These are phyloP conservation scores for Cochlearia excelsa DNA, from an alignment of 345 rosid genomes.

Conservation along the genomic window DNA sequence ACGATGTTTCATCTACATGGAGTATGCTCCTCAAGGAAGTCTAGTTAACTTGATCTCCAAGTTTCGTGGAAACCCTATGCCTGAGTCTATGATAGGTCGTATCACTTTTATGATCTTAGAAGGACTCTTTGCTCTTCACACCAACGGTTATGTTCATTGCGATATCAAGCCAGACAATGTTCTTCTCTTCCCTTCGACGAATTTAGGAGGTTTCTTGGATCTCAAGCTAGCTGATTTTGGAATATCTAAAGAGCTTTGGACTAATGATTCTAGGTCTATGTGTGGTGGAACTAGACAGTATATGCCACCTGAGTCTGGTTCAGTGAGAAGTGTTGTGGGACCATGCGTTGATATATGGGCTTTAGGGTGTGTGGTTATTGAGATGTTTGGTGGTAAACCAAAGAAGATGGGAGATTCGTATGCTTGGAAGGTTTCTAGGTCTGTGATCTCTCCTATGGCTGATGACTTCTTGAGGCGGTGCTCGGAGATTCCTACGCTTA, in stretches of 20 bases:
- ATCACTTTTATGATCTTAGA: slow-evolving; percentile 9
- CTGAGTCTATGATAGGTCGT: not conserved
- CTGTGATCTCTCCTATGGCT: slow-evolving; percentile 2
- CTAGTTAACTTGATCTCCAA: not conserved
- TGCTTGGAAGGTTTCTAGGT: not conserved
- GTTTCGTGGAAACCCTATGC: not conserved
- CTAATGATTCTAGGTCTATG: not conserved
- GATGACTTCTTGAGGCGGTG: slow-evolving; percentile 7
- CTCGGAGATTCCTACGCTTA: not conserved
- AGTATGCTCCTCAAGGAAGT: not conserved
- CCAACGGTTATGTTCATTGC: slow-evolving; percentile 7
- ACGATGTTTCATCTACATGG: slow-evolving; percentile 10
- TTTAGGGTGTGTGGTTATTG: slow-evolving; percentile 19
- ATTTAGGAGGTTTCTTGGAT: not conserved
- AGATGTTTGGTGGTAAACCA: slow-evolving; percentile 25
- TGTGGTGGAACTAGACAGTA: slow-evolving; percentile 6
- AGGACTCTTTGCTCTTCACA: slow-evolving; percentile 11
- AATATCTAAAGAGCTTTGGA: slow-evolving; percentile 5
- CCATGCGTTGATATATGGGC: slow-evolving; percentile 23
- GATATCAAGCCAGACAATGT: slow-evolving; percentile 7
- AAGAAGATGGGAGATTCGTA: not conserved
- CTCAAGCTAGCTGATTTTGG: slow-evolving; percentile 7
- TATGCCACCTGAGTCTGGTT: slow-evolving; percentile 5
- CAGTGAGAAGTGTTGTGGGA: not conserved
- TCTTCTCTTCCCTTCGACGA: slow-evolving; percentile 5